Percentiles rank a stretch among this genome's conserved stretches.
Conservation (phyloP, 495 filamentous ascomycete species). For the Cudoniella acicularis region DNA sequence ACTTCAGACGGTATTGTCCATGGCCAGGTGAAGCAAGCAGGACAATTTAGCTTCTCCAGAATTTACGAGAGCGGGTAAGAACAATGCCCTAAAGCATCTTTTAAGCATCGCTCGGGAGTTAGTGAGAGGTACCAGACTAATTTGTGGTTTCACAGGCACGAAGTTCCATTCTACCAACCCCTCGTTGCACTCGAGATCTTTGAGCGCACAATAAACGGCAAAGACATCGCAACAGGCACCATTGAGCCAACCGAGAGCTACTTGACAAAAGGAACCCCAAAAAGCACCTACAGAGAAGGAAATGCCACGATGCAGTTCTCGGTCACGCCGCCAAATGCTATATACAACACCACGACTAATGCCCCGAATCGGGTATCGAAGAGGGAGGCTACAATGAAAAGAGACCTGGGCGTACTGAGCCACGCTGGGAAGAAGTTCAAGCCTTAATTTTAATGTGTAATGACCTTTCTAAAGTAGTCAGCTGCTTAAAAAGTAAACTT, state of each 20-base stretch:
- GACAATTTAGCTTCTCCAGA: conserved; percentile 58
- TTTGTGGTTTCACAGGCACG: no score
- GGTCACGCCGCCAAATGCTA: conserved; percentile 44
- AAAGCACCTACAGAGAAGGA: conserved; percentile 54
- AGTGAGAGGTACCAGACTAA: no score
- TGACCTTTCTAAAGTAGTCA: no score
- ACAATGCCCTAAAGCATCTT: background rate
- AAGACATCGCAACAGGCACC: conserved; percentile 59
- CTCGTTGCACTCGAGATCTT: conserved; percentile 57
- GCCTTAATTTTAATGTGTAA: background rate
- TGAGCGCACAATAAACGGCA: conserved; percentile 50
- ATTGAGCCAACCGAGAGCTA: conserved; percentile 29
- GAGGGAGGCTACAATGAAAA: no score
- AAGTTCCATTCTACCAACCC: conserved; percentile 70
- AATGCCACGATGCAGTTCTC: conserved; percentile 52
- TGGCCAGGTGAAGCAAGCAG: conserved; percentile 61
- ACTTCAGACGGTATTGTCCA: conserved; percentile 55
- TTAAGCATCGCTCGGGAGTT: background rate
- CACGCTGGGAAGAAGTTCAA: conserved; percentile 9
- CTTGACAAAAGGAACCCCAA: conserved; percentile 43
- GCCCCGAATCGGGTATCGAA: no score
- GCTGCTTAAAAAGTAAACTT: no score
- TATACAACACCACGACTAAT: conserved; percentile 53
- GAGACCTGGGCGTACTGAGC: no score
- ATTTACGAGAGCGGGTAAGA: conserved; percentile 34